Evolutionary conservation across 768 basidiomycete genomes (phyloP).

Genomic region (Filobasidium floriforme): DNA sequence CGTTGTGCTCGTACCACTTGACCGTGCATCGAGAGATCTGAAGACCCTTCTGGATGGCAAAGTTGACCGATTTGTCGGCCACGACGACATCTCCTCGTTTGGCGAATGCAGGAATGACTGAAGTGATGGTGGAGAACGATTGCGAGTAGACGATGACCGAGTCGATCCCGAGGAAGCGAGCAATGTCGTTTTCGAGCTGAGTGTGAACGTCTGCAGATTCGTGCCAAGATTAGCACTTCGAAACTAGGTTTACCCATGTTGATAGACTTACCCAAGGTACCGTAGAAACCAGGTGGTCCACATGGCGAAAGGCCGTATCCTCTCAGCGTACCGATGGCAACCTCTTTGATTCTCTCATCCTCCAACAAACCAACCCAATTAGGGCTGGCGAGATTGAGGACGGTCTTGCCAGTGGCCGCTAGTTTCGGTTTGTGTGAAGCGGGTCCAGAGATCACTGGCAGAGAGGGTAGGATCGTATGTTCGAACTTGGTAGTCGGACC

Average conservation of each 20-base stretch:
- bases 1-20: conserved; percentile 94
- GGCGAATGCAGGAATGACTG: conserved; percentile 93
- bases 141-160: conserved; percentile 87
- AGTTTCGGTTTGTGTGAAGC: conserved; percentile 78
- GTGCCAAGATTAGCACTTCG: neutral
- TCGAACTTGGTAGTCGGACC: conserved; percentile 58
- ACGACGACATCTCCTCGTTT: conserved; percentile 97
- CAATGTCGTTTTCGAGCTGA: conserved; percentile 76
- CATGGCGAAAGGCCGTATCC: conserved; percentile 92
- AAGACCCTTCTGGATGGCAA: conserved; percentile 91
- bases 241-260: neutral
- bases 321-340: conserved; percentile 70
- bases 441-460: conserved; percentile 71
- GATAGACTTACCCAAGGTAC: conserved; percentile 69
- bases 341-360: conserved; percentile 77
- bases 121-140: conserved; percentile 81
- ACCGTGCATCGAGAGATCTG: conserved; percentile 86
- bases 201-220: conserved; percentile 71
- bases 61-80: conserved; percentile 93
- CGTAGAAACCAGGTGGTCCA: conserved; percentile 95
- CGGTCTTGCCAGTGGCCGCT: conserved; percentile 42
- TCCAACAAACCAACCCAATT: conserved; percentile 87
- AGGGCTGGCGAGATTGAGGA: conserved; percentile 75
- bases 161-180: conserved; percentile 83
- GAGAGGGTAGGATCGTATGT: conserved; percentile 59